These are phyloP conservation scores for Erythrobasidium yunnanense DNA, from an alignment of 768 basidiomycete genomes.

Conservation along the genomic window DNA sequence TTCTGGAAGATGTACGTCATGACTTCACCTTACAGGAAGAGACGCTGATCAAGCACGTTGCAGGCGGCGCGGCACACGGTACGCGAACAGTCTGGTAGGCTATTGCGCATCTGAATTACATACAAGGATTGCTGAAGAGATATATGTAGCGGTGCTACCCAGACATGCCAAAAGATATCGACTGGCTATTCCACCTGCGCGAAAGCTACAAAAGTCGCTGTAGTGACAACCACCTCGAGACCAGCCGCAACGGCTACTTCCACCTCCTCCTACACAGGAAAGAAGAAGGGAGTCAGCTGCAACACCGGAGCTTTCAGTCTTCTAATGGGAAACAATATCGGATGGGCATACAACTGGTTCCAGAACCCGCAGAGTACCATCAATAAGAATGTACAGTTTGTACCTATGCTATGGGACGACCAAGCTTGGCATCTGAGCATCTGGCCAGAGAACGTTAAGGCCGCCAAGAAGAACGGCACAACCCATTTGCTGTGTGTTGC, in stretches of 20 bases:
- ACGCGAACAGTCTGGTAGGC: not conserved
- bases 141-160: not conserved
- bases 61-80: not conserved
- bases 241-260: not conserved
- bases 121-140: not conserved
- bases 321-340: not conserved
- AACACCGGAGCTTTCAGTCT: not conserved
- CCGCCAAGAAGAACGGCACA: slow-evolving; percentile 18
- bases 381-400: slow-evolving; percentile 20
- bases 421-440: not conserved
- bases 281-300: slow-evolving; percentile 28
- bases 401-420: slow-evolving; percentile 30
- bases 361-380: not conserved
- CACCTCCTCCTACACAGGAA: not conserved
- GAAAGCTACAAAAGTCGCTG: too few species aligned
- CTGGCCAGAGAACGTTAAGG: slow-evolving; percentile 24
- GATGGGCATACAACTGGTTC: slow-evolving; percentile 31
- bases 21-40: not conserved
- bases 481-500: slow-evolving; percentile 25
- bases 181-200: not conserved
- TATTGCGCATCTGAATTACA: not conserved
- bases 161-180: not conserved
- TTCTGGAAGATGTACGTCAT: not conserved
- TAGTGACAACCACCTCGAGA: slow-evolving; percentile 4
- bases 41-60: not conserved